Base-by-base conservation (phyloP, 441 rosid genomes). In the Pelargonium cotyledonis region DNA sequence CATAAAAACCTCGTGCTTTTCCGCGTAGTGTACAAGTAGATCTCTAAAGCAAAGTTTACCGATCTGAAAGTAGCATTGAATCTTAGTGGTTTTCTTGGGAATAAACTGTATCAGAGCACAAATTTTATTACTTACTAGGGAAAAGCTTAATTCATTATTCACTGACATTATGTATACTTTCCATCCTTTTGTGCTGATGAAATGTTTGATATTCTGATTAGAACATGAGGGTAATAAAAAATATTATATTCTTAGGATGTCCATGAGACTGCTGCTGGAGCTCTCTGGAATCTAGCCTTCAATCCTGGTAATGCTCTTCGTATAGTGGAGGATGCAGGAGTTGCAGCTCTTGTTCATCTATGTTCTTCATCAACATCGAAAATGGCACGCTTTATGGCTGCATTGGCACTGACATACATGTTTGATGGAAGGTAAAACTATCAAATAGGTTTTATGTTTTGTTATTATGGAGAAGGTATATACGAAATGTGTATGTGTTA, bases 371-470 rank as follows among this genome's bases (percentile, higher is more conserved):
- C 99, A 1, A 84, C 73, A 21, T 95, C 97, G 62, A 90, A 88
- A 80, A 94, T 90, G 99, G 99, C 99, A 29, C 85, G 99, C 38
- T 94, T 94, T 79, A 94, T 91, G 97, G 96, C 99, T 76, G 97
- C 97, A 40, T 76, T 95, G 72, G 96, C 99, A 29, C 78, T 95
- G 79, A 86, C 99, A 21, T 95, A 90, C 82, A 91, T 91, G 94
- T 95, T 92, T 71, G 97, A 90, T 79, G 97, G 96, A 74, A 91
- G 97, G 99, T 92, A 82, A 44, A 62, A 49, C 12, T 49, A 18
- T 49, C 55, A 49, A 49, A 49, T 49, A 49, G 5, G 55, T 12
- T 49, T 49, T 49, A 49, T 49, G n/a, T 49, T 49, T 26, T 26
- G n/a, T 49, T 15, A 14, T 14, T 10, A 44, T 12, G 14, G 14